Evolutionary conservation across 257 asterid genomes (phyloP).

Genomic region (Scutellaria barbata): DNA sequence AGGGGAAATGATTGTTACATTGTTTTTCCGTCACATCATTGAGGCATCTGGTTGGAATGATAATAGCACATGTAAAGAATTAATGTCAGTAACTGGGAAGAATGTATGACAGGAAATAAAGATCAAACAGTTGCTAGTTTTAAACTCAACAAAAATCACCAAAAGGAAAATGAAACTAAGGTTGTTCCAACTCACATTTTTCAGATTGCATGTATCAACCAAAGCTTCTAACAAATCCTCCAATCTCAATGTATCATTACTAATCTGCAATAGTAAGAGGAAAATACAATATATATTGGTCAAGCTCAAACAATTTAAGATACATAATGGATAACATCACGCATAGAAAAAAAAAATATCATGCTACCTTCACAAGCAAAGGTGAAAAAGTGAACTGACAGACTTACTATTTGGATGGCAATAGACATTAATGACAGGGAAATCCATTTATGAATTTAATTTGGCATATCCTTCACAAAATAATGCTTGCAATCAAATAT

Average conservation of each 20-base stretch:
- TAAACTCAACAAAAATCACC: conserved; percentile 24
- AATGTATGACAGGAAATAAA: conserved; percentile 13
- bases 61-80: conserved; percentile 24
- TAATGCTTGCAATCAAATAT: conserved; percentile 18
- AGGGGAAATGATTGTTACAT: neutral
- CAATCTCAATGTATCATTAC: conserved; percentile 55
- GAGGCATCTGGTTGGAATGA: conserved; percentile 9
- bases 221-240: conserved; percentile 75
- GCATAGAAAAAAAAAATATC: neutral
- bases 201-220: conserved; percentile 67
- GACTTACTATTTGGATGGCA: conserved; percentile 4
- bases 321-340: conserved; percentile 18
- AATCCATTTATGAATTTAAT: conserved; percentile 14
- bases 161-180: conserved; percentile 23
- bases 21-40: neutral
- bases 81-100: conserved; percentile 13
- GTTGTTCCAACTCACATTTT: conserved; percentile 61
- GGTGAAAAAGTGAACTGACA: conserved; percentile 8
- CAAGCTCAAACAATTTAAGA: conserved; percentile 25
- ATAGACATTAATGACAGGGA: neutral
- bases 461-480: conserved; percentile 1
- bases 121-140: conserved; percentile 22
- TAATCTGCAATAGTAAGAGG: conserved; percentile 58
- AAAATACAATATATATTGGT: conserved; percentile 19
- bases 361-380: conserved; percentile 30